Base-by-base conservation (phyloP, 2,329 filamentous ascomycete species). In the Ceratocystis harringtonii region DNA sequence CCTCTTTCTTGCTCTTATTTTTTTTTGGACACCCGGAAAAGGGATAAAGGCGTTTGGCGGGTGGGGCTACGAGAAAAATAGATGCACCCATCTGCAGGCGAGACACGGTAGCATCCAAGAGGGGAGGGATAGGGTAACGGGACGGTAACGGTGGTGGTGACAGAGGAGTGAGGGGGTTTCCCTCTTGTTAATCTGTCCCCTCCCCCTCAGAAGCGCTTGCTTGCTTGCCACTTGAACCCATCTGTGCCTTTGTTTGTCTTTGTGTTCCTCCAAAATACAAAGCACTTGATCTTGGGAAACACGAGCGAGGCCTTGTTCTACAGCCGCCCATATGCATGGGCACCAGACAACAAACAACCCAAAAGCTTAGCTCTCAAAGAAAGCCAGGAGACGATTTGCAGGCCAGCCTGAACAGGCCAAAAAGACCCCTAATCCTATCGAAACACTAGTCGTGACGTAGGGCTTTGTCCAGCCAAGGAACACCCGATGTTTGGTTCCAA, bases 381-480 rank as follows among this genome's bases (percentile, higher is more conserved):
- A 57, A 57, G 52, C 10, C 22, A 32, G 17, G 10, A 57, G 30
- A 41, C 36, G 36, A 12, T 41, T 4, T 41, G 36, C 36, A 41
- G 3, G 36, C 12, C 36, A 41, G 36, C 36, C 36, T 15, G 36
- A 41, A 41, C 15, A 41, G 36, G 1, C 36, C 12, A 32, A 57
- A 57, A 57, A 32, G 28, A 57, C 25, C 52, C 52, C 30, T 32
- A 57, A 57, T 57, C 52, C 52, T 8, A 57, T 28, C 52, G 52
- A 57, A 57, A 57, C 52, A 57, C 52, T 57, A 57, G 52, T 57
- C 52, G 52, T 28, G 17, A 30, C 52, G 52, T 57, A 57, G 52
- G 52, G 52, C 52, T 57, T 57, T 28, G 52, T 25, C 52, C 30
- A 28, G 5, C 12, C 25, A 57, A 57, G 52, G 52, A 57, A 57